Percentiles rank a stretch among this genome's conserved stretches.
These are phyloP conservation scores for Rhipidocladum racemiflorum DNA, from an alignment of 176 grass and related monocot genomes.

Conservation along the genomic window DNA sequence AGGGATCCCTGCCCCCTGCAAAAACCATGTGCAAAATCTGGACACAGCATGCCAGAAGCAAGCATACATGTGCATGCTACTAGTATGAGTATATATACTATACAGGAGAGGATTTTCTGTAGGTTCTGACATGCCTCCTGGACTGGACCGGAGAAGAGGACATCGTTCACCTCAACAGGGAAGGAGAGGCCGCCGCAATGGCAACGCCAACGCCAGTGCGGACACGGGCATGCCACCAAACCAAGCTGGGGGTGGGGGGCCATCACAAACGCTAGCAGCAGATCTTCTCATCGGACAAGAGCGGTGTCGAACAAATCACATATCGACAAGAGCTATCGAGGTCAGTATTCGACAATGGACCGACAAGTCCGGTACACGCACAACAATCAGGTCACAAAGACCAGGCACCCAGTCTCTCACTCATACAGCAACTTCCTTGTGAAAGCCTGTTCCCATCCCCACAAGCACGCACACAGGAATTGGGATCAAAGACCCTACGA, in stretches of 20 bases:
- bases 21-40: background rate
- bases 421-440: too few species aligned
- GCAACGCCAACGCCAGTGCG: background rate
- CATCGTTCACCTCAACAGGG: background rate
- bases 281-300: background rate
- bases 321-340: background rate
- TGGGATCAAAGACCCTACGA: too few species aligned
- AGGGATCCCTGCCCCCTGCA: background rate
- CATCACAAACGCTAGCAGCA: background rate
- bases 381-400: background rate
- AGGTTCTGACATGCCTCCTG: too few species aligned
- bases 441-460: too few species aligned
- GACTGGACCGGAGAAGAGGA: too few species aligned
- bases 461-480: too few species aligned
- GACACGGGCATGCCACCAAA: background rate
- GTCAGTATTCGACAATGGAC: background rate
- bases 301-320: background rate
- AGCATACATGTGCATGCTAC: too few species aligned
- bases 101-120: too few species aligned
- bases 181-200: background rate
- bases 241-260: background rate
- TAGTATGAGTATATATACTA: too few species aligned
- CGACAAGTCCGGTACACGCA: background rate
- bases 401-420: too few species aligned
- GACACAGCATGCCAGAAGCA: background rate